Percentiles rank a stretch among this genome's conserved stretches.
phyloP scores from a whole-genome alignment of 1,139 yeast genomes.

The Candida buenavistaensis region DNA sequence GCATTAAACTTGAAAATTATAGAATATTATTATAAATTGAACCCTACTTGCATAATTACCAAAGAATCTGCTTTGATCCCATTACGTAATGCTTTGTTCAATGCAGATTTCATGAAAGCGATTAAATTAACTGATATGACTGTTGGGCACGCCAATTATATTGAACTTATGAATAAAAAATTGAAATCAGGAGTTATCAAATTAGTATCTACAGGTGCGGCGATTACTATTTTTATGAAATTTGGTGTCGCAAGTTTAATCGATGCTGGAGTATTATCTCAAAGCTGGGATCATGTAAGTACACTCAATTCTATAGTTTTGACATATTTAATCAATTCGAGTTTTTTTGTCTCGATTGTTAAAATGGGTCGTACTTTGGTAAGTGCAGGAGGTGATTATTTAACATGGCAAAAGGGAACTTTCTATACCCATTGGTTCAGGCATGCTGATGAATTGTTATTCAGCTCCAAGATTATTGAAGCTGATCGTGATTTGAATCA shows the following conservation, averaged over 20 bases:
- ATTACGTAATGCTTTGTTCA: slow-evolving; percentile 56
- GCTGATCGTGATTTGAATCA: slow-evolving; percentile 56
- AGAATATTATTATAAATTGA: slow-evolving; percentile 33
- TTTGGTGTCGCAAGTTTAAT: slow-evolving; percentile 38
- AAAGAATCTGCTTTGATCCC: slow-evolving; percentile 58
- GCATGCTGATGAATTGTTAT: slow-evolving; percentile 67
- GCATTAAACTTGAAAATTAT: slow-evolving; percentile 30
- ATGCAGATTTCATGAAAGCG: slow-evolving; percentile 60
- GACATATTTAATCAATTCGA: slow-evolving; percentile 63
- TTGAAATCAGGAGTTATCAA: slow-evolving; percentile 30
- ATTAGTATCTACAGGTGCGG: slow-evolving; percentile 33
- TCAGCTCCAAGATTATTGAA: slow-evolving; percentile 65
- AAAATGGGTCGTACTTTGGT: slow-evolving; percentile 51
- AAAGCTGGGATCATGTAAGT: slow-evolving; percentile 43
- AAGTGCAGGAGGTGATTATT: slow-evolving; percentile 52
- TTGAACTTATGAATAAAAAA: slow-evolving; percentile 28
- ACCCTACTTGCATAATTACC: slow-evolving; percentile 37
- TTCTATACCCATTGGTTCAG: slow-evolving; percentile 64
- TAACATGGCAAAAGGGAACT: slow-evolving; percentile 67
- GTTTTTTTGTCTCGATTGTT: slow-evolving; percentile 61
- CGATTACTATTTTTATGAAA: slow-evolving; percentile 38
- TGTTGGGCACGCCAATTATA: slow-evolving; percentile 56
- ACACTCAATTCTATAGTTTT: slow-evolving; percentile 62
- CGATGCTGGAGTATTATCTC: slow-evolving; percentile 33
- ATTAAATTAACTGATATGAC: slow-evolving; percentile 60